Evolutionary conservation across 108 stramenopile genomes (phyloP), one percentile per base, ranked within the genome.

Genomic region (Fistulifera solaris): DNA sequence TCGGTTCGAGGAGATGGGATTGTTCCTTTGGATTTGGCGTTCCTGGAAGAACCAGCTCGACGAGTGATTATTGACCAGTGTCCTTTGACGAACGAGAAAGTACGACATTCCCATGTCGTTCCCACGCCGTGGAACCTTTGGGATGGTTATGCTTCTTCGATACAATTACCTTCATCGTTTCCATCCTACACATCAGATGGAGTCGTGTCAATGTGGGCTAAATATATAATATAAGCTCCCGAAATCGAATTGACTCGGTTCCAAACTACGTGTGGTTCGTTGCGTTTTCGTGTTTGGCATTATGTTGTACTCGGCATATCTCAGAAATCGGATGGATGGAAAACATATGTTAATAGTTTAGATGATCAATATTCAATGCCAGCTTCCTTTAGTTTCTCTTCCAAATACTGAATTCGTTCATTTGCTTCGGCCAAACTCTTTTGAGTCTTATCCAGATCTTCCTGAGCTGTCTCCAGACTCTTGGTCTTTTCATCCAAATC

Each of bases 41-140:
- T 80, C 41, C 70, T 87, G 81, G 85, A 87, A 25, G 49, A 43
- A 22, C 80, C 84, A 10, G 76, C 80, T 0, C 51, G 71, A 2
- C 44, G 56, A n/a, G 73, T 87, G n/a, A 65, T 70, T 43, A 50
- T 87, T 0, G 60, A 71, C 13, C 51, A 64, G n/a, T 82, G 81
- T 41, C 31, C 25, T 13, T 17, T 22, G 24, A 85, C 79, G 8
- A 76, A 72, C 0, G 27, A 47, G 40, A 54, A 69, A 22, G 73
- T 87, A 11, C 56, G 85, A 17, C 85, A 87, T 63, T 71, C 77
- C 3, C 85, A 87, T 63, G 78, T 87, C 14, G 57, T 87, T 16
- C 85, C 85, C 11, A 87, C 85, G 1, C 85, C 85, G 27, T 87
- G 81, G 80, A 87, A 87, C 58, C 57, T 87, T 35, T 53, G 59